These are phyloP conservation scores for Botrytis byssoidea DNA, from an alignment of 2,329 filamentous ascomycete species.

Conservation along the genomic window DNA sequence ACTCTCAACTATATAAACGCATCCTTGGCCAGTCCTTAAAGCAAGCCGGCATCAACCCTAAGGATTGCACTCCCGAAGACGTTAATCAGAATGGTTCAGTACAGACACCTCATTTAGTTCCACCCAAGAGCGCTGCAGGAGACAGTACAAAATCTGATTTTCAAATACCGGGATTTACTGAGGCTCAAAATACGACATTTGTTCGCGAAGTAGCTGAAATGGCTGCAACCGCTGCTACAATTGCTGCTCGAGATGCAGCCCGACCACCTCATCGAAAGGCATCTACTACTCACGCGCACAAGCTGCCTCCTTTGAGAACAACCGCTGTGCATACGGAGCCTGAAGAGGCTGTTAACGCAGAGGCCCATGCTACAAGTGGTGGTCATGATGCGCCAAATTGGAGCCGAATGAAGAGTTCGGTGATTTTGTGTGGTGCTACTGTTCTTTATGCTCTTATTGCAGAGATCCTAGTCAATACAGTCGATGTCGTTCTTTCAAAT, in stretches of 20 bases:
- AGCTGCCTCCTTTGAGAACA: conserved; percentile 34
- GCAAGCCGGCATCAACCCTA: conserved; percentile 68
- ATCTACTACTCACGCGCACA: conserved; percentile 43
- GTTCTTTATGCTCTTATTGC: conserved; percentile 94
- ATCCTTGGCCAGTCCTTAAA: conserved; percentile 88
- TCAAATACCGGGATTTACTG: conserved; percentile 68
- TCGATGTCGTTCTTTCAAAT: conserved; percentile 90
- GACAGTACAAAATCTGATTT: conserved; percentile 48
- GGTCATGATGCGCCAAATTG: conserved; percentile 99
- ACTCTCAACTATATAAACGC: conserved; percentile 87
- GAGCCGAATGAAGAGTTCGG: conserved; percentile 84
- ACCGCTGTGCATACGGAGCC: conserved; percentile 38
- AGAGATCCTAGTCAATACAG: conserved; percentile 94
- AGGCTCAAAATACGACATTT: conserved; percentile 77
- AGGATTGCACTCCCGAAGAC: conserved; percentile 43
- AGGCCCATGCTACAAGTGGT: conserved; percentile 50
- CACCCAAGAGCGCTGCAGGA: conserved; percentile 59
- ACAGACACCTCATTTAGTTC: conserved; percentile 69
- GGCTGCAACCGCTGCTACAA: conserved; percentile 83
- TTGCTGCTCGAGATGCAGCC: conserved; percentile 76
- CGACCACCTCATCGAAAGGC: conserved; percentile 51
- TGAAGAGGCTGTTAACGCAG: conserved; percentile 32
- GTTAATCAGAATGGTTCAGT: conserved; percentile 44
- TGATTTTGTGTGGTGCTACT: conserved; percentile 86
- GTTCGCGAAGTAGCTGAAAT: conserved; percentile 90